phyloP scores from a whole-genome alignment of 208 protist genomes.

The Crithidia acanthocephali region DNA sequence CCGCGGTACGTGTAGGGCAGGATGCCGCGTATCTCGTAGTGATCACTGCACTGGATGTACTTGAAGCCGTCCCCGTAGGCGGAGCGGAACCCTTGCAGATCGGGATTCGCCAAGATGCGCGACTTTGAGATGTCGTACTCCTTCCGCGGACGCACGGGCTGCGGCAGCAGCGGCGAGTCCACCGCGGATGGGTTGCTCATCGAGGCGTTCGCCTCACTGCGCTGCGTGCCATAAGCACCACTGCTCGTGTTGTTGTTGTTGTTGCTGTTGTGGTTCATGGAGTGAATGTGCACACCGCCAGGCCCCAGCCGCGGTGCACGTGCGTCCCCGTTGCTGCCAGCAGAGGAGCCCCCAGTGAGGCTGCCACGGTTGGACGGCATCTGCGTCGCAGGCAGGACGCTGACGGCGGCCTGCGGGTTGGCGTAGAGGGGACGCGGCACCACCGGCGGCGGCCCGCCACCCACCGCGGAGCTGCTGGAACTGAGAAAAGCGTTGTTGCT shows the following conservation, averaged over 20 bases:
- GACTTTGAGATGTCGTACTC: conserved; percentile 39
- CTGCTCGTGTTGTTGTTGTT: not conserved
- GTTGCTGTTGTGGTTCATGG: too few species aligned
- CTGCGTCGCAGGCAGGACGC: not conserved
- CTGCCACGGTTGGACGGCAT: not conserved
- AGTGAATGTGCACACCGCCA: too few species aligned
- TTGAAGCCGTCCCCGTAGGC: conserved; percentile 66
- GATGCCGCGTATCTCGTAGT: conserved; percentile 62
- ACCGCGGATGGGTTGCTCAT: not conserved
- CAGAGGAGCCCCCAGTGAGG: not conserved
- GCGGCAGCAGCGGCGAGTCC: conserved; percentile 4
- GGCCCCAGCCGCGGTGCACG: not conserved
- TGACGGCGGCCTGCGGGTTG: not conserved
- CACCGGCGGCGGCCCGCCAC: not conserved
- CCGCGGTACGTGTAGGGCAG: conserved; percentile 71
- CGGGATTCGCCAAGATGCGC: conserved; percentile 29
- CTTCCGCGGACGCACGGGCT: conserved; percentile 25
- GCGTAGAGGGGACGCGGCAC: not conserved
- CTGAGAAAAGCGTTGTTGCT: not conserved
- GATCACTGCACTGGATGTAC: conserved; percentile 49
- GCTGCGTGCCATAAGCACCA: not conserved
- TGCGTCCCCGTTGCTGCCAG: not conserved
- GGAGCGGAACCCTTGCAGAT: conserved; percentile 61
- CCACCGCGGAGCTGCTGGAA: not conserved
- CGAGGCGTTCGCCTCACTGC: not conserved